Conservation (phyloP, 352 stramenopile genomes). For the Elongisporangium undulatum region DNA sequence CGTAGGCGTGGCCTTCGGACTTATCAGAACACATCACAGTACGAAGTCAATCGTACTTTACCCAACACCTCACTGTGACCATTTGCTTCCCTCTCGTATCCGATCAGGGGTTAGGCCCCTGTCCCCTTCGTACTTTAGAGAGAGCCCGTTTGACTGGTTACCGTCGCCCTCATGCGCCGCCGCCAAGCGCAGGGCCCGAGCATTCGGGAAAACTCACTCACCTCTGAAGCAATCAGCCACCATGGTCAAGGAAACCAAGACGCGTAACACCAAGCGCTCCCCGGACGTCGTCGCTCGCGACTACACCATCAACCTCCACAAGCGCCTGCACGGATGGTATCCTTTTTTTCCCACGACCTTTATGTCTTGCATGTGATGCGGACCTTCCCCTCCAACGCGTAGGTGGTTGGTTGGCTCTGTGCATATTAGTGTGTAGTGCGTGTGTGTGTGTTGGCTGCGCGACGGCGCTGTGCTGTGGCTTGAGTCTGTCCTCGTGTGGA, state of each 20-base stretch:
- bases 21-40: no score
- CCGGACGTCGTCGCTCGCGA: conserved; percentile 96
- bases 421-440: conserved; percentile 1
- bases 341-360: conserved; percentile 56
- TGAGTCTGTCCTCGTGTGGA: neutral
- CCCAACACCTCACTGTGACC: no score
- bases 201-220: conserved; percentile 44
- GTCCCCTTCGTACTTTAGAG: neutral
- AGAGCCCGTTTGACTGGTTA: conserved; percentile 18
- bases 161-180: conserved; percentile 3
- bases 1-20: no score
- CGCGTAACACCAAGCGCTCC: conserved; percentile 79
- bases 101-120: neutral
- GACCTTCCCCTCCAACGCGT: conserved; percentile 6
- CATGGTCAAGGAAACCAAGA: conserved; percentile 89
- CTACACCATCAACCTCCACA: conserved; percentile 99
- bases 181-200: conserved; percentile 3
- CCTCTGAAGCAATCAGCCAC: conserved; percentile 31
- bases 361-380: conserved; percentile 18
- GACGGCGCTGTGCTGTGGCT: neutral
- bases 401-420: conserved; percentile 5
- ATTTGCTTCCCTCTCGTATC: neutral
- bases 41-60: no score
- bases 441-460: conserved; percentile 3
- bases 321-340: conserved; percentile 93